phyloP scores from a whole-genome alignment of 2,329 filamentous ascomycete genomes.

The Cordyceps pruinosa region DNA sequence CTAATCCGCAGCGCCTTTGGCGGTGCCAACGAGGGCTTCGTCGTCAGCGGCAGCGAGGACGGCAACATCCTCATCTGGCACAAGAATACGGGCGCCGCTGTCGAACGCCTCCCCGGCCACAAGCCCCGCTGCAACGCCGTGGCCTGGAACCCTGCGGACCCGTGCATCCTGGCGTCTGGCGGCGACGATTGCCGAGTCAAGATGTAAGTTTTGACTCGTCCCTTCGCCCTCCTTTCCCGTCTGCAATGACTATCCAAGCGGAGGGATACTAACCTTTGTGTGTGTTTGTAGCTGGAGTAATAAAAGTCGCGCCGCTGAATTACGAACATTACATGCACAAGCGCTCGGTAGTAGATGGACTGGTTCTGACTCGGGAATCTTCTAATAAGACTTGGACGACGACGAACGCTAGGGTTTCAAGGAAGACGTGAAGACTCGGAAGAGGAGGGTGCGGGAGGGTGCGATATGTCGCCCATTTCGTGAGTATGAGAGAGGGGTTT shows the following conservation, averaged over 20 bases:
- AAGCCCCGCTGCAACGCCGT: slow-evolving; percentile 75
- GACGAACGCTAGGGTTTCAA: too few relatives aligned
- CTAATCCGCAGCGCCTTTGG: slow-evolving; percentile 81
- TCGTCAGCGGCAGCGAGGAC: slow-evolving; percentile 83
- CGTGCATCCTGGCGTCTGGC: slow-evolving; percentile 80
- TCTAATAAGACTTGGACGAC: neutral
- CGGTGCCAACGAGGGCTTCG: slow-evolving; percentile 85
- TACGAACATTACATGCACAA: slow-evolving; percentile 15
- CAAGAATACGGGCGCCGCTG: slow-evolving; percentile 67
- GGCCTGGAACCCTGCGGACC: slow-evolving; percentile 79
- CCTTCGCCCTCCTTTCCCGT: neutral
- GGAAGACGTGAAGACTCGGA: too few relatives aligned
- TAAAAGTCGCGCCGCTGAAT: slow-evolving; percentile 16
- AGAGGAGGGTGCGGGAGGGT: too few relatives aligned
- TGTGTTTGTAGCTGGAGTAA: slow-evolving; percentile 20
- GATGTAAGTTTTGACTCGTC: slow-evolving; percentile 56
- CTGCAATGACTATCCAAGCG: too few relatives aligned
- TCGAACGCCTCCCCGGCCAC: slow-evolving; percentile 74
- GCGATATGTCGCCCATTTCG: too few relatives aligned
- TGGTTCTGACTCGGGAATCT: neutral
- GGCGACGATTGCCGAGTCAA: slow-evolving; percentile 81
- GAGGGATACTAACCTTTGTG: neutral
- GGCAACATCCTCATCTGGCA: slow-evolving; percentile 83
- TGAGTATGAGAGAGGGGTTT: too few relatives aligned
- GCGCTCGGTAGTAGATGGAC: neutral